phyloP scores from a whole-genome alignment of 352 stramenopile genomes.

The Globisporangium orthogonon region DNA sequence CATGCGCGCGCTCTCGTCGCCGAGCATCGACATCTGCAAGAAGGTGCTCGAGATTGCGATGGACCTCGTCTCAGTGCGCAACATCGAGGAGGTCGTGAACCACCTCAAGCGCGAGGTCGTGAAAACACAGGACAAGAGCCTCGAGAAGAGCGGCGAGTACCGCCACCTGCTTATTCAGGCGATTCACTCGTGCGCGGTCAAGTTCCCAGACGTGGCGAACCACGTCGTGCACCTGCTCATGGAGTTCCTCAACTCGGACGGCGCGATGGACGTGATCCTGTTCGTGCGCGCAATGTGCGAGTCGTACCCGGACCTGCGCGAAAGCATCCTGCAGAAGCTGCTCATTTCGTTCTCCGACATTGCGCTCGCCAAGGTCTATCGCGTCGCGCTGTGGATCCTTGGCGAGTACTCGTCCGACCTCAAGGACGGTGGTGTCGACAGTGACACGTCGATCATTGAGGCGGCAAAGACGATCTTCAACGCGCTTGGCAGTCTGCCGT shows the following conservation, averaged over 20 bases:
- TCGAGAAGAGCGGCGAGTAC: constrained; percentile 96
- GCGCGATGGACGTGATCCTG: constrained; percentile 97
- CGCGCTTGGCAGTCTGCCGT: constrained; percentile 69
- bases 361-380: constrained; percentile 92
- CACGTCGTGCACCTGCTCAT: constrained; percentile 98
- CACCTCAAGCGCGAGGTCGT: constrained; percentile 89
- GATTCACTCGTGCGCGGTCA: constrained; percentile 97
- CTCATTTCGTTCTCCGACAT: constrained; percentile 94
- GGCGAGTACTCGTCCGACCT: constrained; percentile 87
- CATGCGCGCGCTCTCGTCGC: constrained; percentile 93
- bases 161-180: constrained; percentile 96
- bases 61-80: constrained; percentile 95
- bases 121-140: constrained; percentile 84
- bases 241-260: constrained; percentile 97
- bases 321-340: constrained; percentile 93
- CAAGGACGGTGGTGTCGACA: constrained; percentile 19
- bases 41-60: constrained; percentile 98
- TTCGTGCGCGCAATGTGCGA: constrained; percentile 99
- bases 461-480: constrained; percentile 87
- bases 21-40: constrained; percentile 98
- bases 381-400: constrained; percentile 96
- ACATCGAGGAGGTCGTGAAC: constrained; percentile 96
- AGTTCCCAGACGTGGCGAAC: constrained; percentile 97
- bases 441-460: constrained; percentile 70
- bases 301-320: constrained; percentile 91